phyloP scores from a whole-genome alignment of 495 filamentous ascomycete genomes.

The Xylaria castorea region DNA sequence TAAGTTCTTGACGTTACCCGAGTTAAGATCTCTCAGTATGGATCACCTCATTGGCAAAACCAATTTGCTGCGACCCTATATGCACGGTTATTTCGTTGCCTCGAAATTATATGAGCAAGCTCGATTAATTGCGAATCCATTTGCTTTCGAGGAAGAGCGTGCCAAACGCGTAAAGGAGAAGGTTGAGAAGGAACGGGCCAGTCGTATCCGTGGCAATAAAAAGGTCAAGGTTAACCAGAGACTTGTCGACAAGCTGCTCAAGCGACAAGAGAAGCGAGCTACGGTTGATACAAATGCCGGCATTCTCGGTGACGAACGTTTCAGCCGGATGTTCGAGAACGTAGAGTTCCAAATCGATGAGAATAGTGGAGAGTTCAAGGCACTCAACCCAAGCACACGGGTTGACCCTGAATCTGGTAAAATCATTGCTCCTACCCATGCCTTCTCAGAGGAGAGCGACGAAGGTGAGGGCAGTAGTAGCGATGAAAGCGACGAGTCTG shows the following conservation, averaged over 20 bases:
- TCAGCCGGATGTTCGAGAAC: conserved; percentile 88
- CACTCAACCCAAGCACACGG: conserved; percentile 81
- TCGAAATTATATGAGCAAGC: conserved; percentile 94
- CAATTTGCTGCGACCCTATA: conserved; percentile 87
- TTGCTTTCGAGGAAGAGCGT: conserved; percentile 87
- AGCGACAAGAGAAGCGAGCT: conserved; percentile 80
- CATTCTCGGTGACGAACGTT: conserved; percentile 82
- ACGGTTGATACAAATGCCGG: conserved; percentile 65
- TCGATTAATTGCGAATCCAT: conserved; percentile 88
- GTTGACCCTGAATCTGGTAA: conserved; percentile 42
- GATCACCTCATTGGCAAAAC: conserved; percentile 88
- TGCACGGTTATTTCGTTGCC: conserved; percentile 98
- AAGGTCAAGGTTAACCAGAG: conserved; percentile 89
- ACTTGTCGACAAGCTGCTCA: conserved; percentile 81
- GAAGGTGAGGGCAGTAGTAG: conserved; percentile 54
- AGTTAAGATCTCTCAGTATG: conserved; percentile 80
- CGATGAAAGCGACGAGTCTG: conserved; percentile 48
- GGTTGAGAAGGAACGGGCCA: conserved; percentile 92
- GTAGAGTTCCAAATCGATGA: conserved; percentile 93
- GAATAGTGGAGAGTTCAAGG: conserved; percentile 81
- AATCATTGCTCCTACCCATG: conserved; percentile 23
- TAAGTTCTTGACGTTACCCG: conserved; percentile 90
- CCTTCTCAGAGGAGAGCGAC: conserved; percentile 40
- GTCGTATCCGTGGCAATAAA: conserved; percentile 88
- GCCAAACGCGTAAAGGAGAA: conserved; percentile 87